Base-by-base conservation (phyloP, 306 rosid genomes). In the Luffa aegyptiaca region DNA sequence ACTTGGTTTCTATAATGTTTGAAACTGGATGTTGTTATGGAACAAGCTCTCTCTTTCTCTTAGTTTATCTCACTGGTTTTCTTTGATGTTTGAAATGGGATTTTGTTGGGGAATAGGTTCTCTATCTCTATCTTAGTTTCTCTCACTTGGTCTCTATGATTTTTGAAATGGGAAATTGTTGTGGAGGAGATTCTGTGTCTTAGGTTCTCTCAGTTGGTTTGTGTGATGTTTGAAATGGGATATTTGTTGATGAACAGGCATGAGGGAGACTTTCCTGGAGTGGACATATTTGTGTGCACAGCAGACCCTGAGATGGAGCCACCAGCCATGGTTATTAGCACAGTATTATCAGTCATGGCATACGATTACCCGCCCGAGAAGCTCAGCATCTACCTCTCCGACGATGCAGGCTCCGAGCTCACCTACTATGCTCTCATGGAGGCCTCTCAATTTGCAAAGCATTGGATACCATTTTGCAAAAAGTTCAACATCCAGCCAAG, bases 201-300 rank as follows among this genome's bases (percentile, higher is more conserved):
- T 31, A 3, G 66, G 31, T 62, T 62, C 41, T 21, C 31, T 35
- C 4, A 5, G 2, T 10, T 69, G 53, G n/a, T 0, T 21, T 56
- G 1, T 31, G 3, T 33, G 10, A 0, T 16, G 26, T 58, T 52
- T 51, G 11, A 4, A 16, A 20, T 58, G 44, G 42, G 26, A 45
- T 31, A 33, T 13, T 17, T 68, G 31, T 37, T 57, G 59, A 35
- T 45, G 73, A 65, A 48, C 85, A 93, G 98, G 26, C 81, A 86
- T 42, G 93, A 85, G 80, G 56, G 73, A 2, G 84, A 42, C 10
- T 80, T 94, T 70, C 96, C 97, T 1, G 42, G 80, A 33, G 94
- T 91, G 80, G 98, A 94, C 80, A 76, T 92, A 41, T 94, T 88
- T 81, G 97, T 94, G 78, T 92, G 98, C 87, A 92, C 98, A 1